These are phyloP conservation scores for Aspergillus pseudotamarii DNA, from an alignment of 2,329 filamentous ascomycete genomes.

Conservation along the genomic window DNA sequence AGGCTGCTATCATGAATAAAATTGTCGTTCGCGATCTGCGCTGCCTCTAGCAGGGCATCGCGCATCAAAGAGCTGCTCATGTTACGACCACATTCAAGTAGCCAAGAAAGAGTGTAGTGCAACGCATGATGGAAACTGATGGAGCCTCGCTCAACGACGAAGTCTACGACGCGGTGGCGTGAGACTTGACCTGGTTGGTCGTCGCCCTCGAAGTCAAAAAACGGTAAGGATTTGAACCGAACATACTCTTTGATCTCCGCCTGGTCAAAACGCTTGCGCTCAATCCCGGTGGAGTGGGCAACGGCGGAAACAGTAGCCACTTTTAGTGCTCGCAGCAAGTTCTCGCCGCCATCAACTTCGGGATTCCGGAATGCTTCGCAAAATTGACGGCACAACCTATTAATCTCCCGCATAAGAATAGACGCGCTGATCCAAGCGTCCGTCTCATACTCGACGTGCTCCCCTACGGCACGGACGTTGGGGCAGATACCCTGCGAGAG, in stretches of 20 bases:
- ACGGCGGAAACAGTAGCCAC: conserved; percentile 80
- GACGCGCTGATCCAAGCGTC: conserved; percentile 98
- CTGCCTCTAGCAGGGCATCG: conserved; percentile 70
- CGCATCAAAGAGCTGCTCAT: conserved; percentile 70
- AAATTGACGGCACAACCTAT: conserved; percentile 84
- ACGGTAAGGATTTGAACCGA: conserved; percentile 74
- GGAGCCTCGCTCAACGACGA: conserved; percentile 82
- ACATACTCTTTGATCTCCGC: conserved; percentile 87
- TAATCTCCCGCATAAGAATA: conserved; percentile 91
- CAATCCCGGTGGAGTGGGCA: conserved; percentile 84
- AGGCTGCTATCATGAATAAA: conserved; percentile 63
- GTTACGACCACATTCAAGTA: conserved; percentile 83
- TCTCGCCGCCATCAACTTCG: conserved; percentile 63
- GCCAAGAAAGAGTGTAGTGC: conserved; percentile 94
- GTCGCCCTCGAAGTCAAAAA: conserved; percentile 75
- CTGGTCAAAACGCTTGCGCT: conserved; percentile 80
- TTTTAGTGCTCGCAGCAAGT: conserved; percentile 69
- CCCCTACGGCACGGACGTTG: conserved; percentile 85
- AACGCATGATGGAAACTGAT: conserved; percentile 98
- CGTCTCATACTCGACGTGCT: conserved; percentile 97
- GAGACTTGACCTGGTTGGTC: conserved; percentile 46
- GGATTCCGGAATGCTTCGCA: conserved; percentile 80
- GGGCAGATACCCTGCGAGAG: conserved; percentile 96
- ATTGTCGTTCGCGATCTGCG: conserved; percentile 50
- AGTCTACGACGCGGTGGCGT: conserved; percentile 75